These are phyloP conservation scores for Fonsecaea nubica DNA, from an alignment of 2,329 filamentous ascomycete species.

Conservation along the genomic window DNA sequence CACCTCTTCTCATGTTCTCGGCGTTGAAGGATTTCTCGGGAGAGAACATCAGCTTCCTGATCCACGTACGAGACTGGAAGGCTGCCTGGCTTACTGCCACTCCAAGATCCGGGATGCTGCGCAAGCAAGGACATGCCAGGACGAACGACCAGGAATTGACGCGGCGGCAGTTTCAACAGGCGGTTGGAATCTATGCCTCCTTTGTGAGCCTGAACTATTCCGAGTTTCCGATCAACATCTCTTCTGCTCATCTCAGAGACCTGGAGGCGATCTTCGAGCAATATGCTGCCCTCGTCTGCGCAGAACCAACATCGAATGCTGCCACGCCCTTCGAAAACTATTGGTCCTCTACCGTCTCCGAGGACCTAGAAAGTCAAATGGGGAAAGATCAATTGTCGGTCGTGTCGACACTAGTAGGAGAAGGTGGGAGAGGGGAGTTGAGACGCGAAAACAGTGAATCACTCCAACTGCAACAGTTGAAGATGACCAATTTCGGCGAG, in stretches of 20 bases:
- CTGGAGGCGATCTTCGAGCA: conserved; percentile 65
- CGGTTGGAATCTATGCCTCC: conserved; percentile 66
- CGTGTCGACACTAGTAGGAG: conserved; percentile 28
- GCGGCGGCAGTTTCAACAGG: conserved; percentile 64
- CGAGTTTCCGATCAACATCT: conserved; percentile 71
- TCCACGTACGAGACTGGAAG: conserved; percentile 65
- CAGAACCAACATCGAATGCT: conserved; percentile 51
- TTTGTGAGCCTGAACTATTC: conserved; percentile 68
- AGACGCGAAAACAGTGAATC: conserved; percentile 12
- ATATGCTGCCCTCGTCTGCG: conserved; percentile 53
- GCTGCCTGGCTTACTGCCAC: conserved; percentile 41
- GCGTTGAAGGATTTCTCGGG: conserved; percentile 71
- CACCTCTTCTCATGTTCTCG: conserved; percentile 68
- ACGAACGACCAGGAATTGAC: conserved; percentile 41
- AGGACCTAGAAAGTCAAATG: conserved; percentile 38
- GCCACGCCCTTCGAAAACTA: conserved; percentile 48
- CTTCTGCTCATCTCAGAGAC: conserved; percentile 61
- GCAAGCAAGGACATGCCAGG: conserved; percentile 39
- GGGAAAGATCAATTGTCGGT: conserved; percentile 35
- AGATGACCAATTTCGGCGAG: conserved; percentile 42
- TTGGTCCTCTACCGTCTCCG: conserved; percentile 39
- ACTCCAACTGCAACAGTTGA: conserved; percentile 33
- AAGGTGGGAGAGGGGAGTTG: conserved; percentile 24
- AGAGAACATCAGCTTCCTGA: conserved; percentile 73
- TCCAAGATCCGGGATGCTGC: conserved; percentile 26